Evolutionary conservation across 495 filamentous ascomycete genomes (phyloP), one percentile per base, ranked within the genome.

Genomic region (Jackrogersella minutella): DNA sequence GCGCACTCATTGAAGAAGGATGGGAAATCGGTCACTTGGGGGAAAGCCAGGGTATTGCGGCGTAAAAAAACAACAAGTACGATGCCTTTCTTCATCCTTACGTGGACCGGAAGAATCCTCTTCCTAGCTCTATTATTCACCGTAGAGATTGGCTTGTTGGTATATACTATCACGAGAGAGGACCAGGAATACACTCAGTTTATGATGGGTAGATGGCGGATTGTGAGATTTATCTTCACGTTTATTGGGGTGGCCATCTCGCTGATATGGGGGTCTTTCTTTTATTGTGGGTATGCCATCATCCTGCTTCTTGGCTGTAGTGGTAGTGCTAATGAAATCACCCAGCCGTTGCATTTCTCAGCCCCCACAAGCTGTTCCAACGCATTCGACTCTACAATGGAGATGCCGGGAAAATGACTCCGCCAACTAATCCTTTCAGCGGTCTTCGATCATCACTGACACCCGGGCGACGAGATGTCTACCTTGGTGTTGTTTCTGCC

Each of bases 221-320:
- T 76, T 11, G 66, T 77, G n/a, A 72, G 75, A 14, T 76, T 76
- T 34, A 58, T 76, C 5, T 77, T 78, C 31, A 69, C 68, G 10
- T 58, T 56, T 1, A 30, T 72, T 22, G 71, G 76, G 16, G 72
- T 71, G 26, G 13, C 77, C 1, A 56, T 76, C 46, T 53, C 70
- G n/a, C 59, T 74, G 8, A 55, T 65, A 22, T 82, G 79, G 77
- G 63, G 70, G 0, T 67, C 69, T 4, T 76, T 77, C 59, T 77
- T 76, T 17, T 43, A 71, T 36, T 64, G 76, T 71, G 21, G 62
- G 68, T 67, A 22, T 19, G 30, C 14, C 17, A 10, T 33, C 10
- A 17, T 10, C 19, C 2, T 49, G 54, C 9, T 31, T 26, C 24
- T 24, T 31, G 19, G 0, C 24, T 26, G 6, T n/a, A 1, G 26